Evolutionary conservation across 495 filamentous ascomycete species (phyloP).

Genomic region (Podospora conica): DNA sequence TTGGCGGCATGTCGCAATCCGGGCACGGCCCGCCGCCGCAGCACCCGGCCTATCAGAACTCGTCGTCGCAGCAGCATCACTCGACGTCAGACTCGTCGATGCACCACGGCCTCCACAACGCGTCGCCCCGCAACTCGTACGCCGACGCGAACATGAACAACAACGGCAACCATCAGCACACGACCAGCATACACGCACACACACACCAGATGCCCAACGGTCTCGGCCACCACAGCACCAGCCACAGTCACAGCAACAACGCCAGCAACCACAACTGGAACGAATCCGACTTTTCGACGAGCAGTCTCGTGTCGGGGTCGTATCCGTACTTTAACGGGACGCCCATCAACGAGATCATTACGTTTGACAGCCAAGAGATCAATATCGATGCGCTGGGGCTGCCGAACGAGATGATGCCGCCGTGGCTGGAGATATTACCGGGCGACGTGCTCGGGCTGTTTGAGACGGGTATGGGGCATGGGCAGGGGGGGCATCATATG

Average conservation of each 20-base stretch:
- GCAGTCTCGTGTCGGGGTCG: slow-evolving; percentile 34
- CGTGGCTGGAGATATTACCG: slow-evolving; percentile 29
- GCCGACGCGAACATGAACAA: slow-evolving; percentile 13
- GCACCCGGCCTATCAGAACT: slow-evolving; percentile 16
- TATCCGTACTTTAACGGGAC: slow-evolving; percentile 37
- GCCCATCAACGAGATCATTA: slow-evolving; percentile 47
- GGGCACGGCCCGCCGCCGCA: slow-evolving; percentile 12
- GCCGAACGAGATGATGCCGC: slow-evolving; percentile 28
- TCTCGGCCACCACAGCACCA: slow-evolving; percentile 3
- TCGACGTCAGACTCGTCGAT: slow-evolving; percentile 29
- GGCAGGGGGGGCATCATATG: slow-evolving; percentile 15
- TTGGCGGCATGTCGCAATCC: slow-evolving; percentile 14
- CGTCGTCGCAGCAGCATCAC: slow-evolving; percentile 25
- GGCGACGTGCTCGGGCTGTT: slow-evolving; percentile 23
- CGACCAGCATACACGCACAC: neutral
- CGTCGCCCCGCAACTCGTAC: slow-evolving; percentile 31
- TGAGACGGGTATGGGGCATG: slow-evolving; percentile 14
- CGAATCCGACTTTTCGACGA: slow-evolving; percentile 33
- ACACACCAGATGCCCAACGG: slow-evolving; percentile 2
- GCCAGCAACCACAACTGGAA: slow-evolving; percentile 17
- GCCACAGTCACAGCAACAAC: slow-evolving; percentile 3
- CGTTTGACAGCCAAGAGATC: slow-evolving; percentile 66
- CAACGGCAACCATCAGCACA: slow-evolving; percentile 11
- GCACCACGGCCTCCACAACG: slow-evolving; percentile 21
- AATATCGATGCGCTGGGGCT: slow-evolving; percentile 43